A percentile compares a stretch with the other conserved stretches of the same genome.
Conservation (phyloP, 257 asterid species). For the Salvia miltiorrhiza region DNA sequence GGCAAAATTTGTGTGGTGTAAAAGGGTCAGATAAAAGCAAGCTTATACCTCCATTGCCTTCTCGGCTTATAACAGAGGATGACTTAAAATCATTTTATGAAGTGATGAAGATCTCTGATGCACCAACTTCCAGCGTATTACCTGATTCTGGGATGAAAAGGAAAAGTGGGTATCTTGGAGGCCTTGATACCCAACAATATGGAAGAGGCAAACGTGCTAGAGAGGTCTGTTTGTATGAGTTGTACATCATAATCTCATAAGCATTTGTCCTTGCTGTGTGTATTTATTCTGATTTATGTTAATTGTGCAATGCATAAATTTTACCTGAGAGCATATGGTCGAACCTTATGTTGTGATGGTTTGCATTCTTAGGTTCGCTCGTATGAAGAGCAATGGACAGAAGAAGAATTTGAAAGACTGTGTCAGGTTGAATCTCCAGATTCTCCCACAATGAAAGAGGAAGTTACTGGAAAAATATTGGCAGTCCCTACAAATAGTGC, state of each 20-base stretch:
- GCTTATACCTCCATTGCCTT: conserved; percentile 66
- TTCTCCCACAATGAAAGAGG: conserved; percentile 61
- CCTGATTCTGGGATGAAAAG: conserved; percentile 67
- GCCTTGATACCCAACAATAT: conserved; percentile 90
- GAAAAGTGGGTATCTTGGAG: conserved; percentile 74
- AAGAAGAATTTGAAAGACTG: conserved; percentile 92
- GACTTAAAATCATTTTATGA: conserved; percentile 80
- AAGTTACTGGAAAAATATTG: conserved; percentile 43
- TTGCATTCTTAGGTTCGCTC: conserved; percentile 70
- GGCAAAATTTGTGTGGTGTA: conserved; percentile 58
- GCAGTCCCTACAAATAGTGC: conserved; percentile 34
- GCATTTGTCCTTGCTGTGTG: conserved; percentile 9
- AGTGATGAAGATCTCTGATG: conserved; percentile 78
- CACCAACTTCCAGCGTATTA: conserved; percentile 38
- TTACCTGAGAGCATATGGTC: background rate
- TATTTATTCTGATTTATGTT: conserved; percentile 4
- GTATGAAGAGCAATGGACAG: conserved; percentile 98
- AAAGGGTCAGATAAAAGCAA: conserved; percentile 45
- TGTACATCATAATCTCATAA: conserved; percentile 1
- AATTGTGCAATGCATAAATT: conserved; percentile 3
- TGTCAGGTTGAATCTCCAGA: conserved; percentile 86
- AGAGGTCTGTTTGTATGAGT: conserved; percentile 87
- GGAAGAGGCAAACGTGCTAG: conserved; percentile 99
- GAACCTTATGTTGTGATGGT: conserved; percentile 20
- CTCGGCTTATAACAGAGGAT: conserved; percentile 79